Base-by-base conservation (phyloP, 2,329 filamentous ascomycete species). In the Fusarium guadeloupense region DNA sequence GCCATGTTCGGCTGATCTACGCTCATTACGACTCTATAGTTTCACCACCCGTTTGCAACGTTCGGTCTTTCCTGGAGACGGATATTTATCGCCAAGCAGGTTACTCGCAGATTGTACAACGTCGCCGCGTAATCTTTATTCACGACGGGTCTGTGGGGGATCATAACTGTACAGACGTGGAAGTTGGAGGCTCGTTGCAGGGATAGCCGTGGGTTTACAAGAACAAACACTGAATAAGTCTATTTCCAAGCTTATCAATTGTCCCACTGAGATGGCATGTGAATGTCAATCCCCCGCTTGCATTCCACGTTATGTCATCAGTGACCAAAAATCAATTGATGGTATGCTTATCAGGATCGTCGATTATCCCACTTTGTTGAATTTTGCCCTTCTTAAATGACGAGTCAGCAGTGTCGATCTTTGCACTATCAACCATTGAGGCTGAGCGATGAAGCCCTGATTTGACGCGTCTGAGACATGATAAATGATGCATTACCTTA, bases 181-280 rank as follows among this genome's bases (percentile, higher is more conserved):
- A 49, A 61, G 44, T 19, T 33, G 34, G 31, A 63, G 61, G 61
- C 58, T 64, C 42, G 38, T 40, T 58, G 61, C 64, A 66, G 62
- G 28, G 42, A 17, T 19, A 21, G 13, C 23, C 33, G 33, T 19
- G 28, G 4, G 10, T 13, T 16, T 21, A 23, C 9, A 38, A 16
- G 9, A 7, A 19, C 13, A 12, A 9, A 17, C 44, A 23, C 26
- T 34, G 23, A 25, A 52, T 62, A 64, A 68, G 51, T 37, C 45
- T 67, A 69, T 62, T 63, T 40, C 47, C 44, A 69, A 68, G 50
- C 64, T 69, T 69, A 64, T 66, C 62, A 48, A 53, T 35, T 46
- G 50, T 57, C 30, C 57, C 52, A 52, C 55, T 26, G 5, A 26
- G 13, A 17, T 38, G 45, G 35, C 31, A 45, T 40, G 41, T 44